Conservation (phyloP, 2,329 filamentous ascomycete genomes). For the Biscogniauxia mediterranea region DNA sequence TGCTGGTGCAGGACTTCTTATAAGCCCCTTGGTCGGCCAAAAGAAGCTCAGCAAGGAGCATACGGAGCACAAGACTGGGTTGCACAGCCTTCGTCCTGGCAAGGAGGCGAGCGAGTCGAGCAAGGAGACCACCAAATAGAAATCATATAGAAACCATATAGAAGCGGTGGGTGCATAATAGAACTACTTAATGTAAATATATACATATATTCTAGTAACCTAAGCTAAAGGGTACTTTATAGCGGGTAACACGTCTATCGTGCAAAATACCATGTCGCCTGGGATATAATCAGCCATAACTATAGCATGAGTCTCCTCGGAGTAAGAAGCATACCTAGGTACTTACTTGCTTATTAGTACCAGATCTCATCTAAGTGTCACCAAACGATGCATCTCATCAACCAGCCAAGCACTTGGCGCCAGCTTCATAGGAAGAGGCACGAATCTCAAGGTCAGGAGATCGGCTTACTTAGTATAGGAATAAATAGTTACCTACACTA, state of each 20-base stretch:
- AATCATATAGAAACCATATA: neutral
- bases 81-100: conserved; percentile 38
- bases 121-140: neutral
- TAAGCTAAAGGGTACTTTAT: neutral
- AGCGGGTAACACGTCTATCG: neutral
- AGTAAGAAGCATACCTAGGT: neutral
- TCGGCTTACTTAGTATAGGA: neutral
- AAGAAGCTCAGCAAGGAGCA: conserved; percentile 54
- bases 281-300: neutral
- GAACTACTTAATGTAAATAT: neutral
- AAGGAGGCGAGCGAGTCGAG: conserved; percentile 3
- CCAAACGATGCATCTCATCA: neutral
- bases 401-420: neutral
- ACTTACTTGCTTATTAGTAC: neutral
- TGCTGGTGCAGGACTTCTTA: conserved; percentile 44
- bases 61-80: conserved; percentile 57
- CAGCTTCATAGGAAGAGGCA: conserved; percentile 1
- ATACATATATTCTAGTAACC: neutral
- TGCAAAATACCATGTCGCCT: too few relatives aligned
- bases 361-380: neutral
- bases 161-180: neutral
- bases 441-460: neutral
- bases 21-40: conserved; percentile 48
- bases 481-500: neutral
- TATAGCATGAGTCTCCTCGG: too few relatives aligned